These are phyloP conservation scores for Wickerhamiella azyma DNA, from an alignment of 805 yeast species.

Conservation along the genomic window DNA sequence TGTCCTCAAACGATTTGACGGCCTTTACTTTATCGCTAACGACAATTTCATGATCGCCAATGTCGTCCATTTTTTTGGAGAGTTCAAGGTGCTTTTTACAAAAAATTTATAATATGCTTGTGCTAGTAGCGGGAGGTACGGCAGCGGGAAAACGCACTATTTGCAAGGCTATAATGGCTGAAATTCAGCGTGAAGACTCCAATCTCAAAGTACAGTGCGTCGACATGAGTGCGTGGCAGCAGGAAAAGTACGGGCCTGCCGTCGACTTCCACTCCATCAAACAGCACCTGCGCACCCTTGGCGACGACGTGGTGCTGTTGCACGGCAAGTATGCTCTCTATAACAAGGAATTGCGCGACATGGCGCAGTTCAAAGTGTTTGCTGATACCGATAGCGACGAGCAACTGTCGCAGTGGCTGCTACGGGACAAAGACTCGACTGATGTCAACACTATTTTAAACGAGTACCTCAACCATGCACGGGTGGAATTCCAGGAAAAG, in stretches of 20 bases:
- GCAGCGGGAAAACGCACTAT: constrained; percentile 39
- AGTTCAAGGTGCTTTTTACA: neutral
- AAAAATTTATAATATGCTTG: constrained; percentile 20
- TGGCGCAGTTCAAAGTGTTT: constrained; percentile 56
- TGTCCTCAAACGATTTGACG: constrained; percentile 21
- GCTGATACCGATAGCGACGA: constrained; percentile 79
- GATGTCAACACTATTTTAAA: constrained; percentile 26
- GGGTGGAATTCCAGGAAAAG: constrained; percentile 54
- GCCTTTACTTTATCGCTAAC: constrained; percentile 43
- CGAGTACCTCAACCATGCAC: constrained; percentile 40
- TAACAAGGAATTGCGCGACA: constrained; percentile 39
- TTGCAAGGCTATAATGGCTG: constrained; percentile 25
- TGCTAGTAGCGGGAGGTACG: constrained; percentile 50
- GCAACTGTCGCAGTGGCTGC: constrained; percentile 61
- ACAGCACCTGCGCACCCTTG: constrained; percentile 8
- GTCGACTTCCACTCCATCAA: constrained; percentile 26
- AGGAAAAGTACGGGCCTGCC: constrained; percentile 18
- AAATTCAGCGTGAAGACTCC: constrained; percentile 18
- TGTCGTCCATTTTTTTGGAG: constrained; percentile 16
- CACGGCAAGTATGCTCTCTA: constrained; percentile 74
- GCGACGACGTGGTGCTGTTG: constrained; percentile 32
- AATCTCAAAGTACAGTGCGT: constrained; percentile 21
- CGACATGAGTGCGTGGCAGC: constrained; percentile 33
- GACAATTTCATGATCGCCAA: constrained; percentile 34
- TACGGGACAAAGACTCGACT: constrained; percentile 22